Evolutionary conservation across 73 alveolate species (phyloP), one percentile per base, ranked within the genome.

Genomic region (Tetrahymena malaccensis): DNA sequence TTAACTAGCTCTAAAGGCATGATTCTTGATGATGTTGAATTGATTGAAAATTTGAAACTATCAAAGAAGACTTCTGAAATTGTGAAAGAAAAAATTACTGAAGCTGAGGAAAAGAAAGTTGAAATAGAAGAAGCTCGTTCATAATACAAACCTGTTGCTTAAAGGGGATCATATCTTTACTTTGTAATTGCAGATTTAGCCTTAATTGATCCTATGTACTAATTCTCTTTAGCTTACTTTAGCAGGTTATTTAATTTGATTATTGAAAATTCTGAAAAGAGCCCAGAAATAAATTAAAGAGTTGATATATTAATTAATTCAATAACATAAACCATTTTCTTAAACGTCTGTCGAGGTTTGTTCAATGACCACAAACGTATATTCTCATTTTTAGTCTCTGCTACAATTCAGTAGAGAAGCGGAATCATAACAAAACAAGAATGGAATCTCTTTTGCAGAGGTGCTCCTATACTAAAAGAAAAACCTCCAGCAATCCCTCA

Each of bases 161-260:
- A 97, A 34, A 94, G 99, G 94, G 99, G 99, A 7, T 96, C 99
- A 0, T 96, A 98, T 55, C 97, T 99, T 55, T 99, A 97, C 94
- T 99, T 99, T 95, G 99, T 99, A 35, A 98, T 98, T 85, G 99
- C 99, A 15, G 98, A 98, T 93, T 96, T 99, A 55, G 97, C 99
- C 11, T 97, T 97, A 55, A 98, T 99, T 57, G 99, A 99, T 96
- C 99, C 99, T 16, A 99, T 99, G 99, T 99, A 99, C 96, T 98
- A 98, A 96, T 98, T 97, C 96, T 99, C 99, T 40, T 96, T 99
- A 55, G 98, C 97, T 55, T 98, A 96, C 96, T 99, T 98, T 98
- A 96, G 96, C 38, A 98, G 97, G 93, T 96, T 99, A 43, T 99
- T 97, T 85, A 96, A 98, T 85, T 95, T 96, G 84, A 97, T 98